These are phyloP conservation scores for Gastrodia elata DNA, from an alignment of 106 monocot genomes.

Conservation along the genomic window DNA sequence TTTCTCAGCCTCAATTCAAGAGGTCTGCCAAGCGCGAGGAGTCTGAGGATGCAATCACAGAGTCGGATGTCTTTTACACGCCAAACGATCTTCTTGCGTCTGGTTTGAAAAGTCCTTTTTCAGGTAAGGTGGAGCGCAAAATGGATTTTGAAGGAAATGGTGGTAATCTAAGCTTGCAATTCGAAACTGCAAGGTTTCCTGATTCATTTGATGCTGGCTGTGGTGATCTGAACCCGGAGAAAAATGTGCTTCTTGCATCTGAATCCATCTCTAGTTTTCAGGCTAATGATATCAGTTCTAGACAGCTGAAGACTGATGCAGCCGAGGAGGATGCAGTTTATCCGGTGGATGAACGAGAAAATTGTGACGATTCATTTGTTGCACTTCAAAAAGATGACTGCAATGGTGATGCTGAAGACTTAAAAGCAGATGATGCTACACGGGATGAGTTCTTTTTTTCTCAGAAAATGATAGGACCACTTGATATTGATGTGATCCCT, in stretches of 20 bases:
- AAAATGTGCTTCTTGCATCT: not conserved
- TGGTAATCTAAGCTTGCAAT: not conserved
- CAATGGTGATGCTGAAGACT: not conserved
- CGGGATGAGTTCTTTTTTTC: not conserved
- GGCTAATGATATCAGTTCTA: not conserved
- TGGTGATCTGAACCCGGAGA: not conserved
- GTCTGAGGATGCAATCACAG: slow-evolving; percentile 29
- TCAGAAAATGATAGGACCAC: not conserved
- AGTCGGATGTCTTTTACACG: not conserved
- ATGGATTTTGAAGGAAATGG: slow-evolving; percentile 1
- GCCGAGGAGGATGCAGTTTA: not conserved
- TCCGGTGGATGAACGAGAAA: not conserved
- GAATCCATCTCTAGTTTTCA: not conserved
- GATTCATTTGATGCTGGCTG: not conserved
- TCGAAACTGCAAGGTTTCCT: not conserved
- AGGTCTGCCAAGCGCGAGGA: slow-evolving; percentile 16
- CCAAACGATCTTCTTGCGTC: not conserved
- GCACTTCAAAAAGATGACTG: not conserved
- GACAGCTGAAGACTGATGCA: not conserved
- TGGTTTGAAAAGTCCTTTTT: slow-evolving; percentile 1
- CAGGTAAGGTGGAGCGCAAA: slow-evolving; percentile 5
- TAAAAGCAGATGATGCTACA: not conserved
- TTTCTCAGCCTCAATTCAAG: not conserved
- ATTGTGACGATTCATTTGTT: not conserved
- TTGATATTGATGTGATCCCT: no score